Percentiles rank a stretch among this genome's conserved stretches.
These are phyloP conservation scores for Leucosporidium creatinivorum DNA, from an alignment of 768 basidiomycete species.

Conservation along the genomic window DNA sequence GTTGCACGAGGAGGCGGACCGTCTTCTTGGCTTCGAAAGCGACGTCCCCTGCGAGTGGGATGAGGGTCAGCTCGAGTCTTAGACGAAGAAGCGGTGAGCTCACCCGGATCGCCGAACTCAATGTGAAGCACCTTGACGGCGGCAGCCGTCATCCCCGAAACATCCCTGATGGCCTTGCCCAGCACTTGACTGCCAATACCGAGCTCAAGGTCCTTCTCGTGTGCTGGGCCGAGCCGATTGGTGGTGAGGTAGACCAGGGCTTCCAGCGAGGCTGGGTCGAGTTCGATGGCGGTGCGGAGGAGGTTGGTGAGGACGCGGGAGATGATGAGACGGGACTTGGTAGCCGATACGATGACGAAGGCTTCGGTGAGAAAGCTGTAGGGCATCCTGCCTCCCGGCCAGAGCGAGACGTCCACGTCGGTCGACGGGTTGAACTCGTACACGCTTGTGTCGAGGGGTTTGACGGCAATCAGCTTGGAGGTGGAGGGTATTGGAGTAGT, in stretches of 20 bases:
- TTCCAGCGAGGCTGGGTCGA: conserved; percentile 51
- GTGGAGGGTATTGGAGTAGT: background rate
- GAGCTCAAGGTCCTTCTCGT: conserved; percentile 44
- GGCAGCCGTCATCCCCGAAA: conserved; percentile 34
- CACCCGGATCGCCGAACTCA: conserved; percentile 71
- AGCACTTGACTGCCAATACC: conserved; percentile 41
- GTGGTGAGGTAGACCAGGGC: conserved; percentile 35
- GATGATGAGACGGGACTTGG: conserved; percentile 66
- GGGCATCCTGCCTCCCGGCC: conserved; percentile 41
- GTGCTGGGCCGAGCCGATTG: conserved; percentile 24
- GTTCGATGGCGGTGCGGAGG: conserved; percentile 58
- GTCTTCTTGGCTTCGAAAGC: conserved; percentile 75
- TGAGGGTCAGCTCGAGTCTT: background rate
- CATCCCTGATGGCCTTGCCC: conserved; percentile 29
- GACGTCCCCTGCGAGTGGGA: conserved; percentile 44
- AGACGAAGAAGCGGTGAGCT: conserved; percentile 39
- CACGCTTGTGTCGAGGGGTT: conserved; percentile 33
- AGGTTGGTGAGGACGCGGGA: conserved; percentile 65
- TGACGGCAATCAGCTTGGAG: background rate
- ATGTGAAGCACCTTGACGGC: conserved; percentile 57
- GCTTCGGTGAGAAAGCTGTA: conserved; percentile 66
- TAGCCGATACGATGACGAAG: conserved; percentile 55
- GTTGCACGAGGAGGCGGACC: conserved; percentile 64
- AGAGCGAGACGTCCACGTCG: conserved; percentile 15
- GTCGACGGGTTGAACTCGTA: conserved; percentile 30